These are phyloP conservation scores for Eucalyptus shirleyi DNA, from an alignment of 345 rosid genomes.

Conservation along the genomic window DNA sequence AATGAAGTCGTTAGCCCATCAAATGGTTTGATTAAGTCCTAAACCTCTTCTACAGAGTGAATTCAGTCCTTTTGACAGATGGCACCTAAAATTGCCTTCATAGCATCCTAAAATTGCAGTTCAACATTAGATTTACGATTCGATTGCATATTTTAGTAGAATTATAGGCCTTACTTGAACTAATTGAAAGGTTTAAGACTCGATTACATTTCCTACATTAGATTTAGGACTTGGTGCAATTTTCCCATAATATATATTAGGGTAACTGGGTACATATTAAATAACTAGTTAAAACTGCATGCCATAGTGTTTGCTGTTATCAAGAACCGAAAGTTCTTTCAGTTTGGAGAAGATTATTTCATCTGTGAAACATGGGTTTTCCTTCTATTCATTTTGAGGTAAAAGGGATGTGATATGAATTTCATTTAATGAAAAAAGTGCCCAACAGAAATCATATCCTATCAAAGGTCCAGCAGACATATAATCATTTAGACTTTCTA, in stretches of 20 bases:
- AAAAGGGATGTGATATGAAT: neutral
- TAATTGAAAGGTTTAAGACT: neutral
- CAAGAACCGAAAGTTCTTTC: neutral
- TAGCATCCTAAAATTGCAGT: neutral
- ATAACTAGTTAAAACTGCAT: neutral
- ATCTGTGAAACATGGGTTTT: neutral
- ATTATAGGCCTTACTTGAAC: neutral
- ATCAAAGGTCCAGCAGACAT: neutral
- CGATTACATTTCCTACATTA: neutral
- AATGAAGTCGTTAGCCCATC: neutral
- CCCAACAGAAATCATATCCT: neutral
- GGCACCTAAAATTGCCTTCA: neutral
- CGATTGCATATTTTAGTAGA: neutral
- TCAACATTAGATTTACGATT: neutral
- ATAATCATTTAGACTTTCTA: neutral
- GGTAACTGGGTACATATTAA: neutral
- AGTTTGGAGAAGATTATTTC: neutral
- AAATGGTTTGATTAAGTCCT: neutral
- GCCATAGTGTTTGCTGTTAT: neutral
- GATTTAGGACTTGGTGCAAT: neutral
- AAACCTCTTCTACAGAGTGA: neutral
- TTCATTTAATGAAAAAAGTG: neutral
- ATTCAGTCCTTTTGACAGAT: neutral
- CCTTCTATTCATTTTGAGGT: neutral
- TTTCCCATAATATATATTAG: neutral